These are phyloP conservation scores for Volvox africanus DNA, from an alignment of 139 green algal species.

Conservation along the genomic window DNA sequence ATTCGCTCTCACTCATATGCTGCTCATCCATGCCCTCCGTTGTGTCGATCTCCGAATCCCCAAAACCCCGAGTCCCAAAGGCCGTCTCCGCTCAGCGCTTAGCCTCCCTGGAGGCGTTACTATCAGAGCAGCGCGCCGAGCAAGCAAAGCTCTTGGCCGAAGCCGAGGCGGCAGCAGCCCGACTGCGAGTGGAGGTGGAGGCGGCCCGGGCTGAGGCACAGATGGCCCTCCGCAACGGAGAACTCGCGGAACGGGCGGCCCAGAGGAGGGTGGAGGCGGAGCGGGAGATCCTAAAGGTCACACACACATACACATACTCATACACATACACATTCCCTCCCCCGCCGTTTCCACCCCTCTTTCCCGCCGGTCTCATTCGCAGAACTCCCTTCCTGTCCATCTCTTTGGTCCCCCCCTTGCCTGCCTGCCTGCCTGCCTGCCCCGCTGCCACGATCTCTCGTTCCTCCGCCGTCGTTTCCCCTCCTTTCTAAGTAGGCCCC, in stretches of 20 bases:
- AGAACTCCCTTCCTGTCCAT: no score
- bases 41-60: no score
- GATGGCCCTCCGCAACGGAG: neutral
- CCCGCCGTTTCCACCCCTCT: no score
- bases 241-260: slow-evolving; percentile 38
- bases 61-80: slow-evolving; percentile 16
- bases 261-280: slow-evolving; percentile 37
- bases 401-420: no score
- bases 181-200: slow-evolving; percentile 22
- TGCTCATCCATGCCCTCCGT: no score
- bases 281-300: slow-evolving; percentile 33
- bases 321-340: no score
- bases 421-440: no score
- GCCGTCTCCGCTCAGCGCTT: slow-evolving; percentile 11
- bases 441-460: no score
- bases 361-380: no score
- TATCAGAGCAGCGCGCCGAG: neutral
- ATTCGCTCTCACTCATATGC: no score
- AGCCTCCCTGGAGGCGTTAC: neutral
- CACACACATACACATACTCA: neutral
- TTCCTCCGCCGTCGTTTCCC: no score
- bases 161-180: neutral
- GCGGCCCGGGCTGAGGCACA: slow-evolving; percentile 5
- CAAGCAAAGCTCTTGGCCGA: neutral
- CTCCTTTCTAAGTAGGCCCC: no score